Percentiles rank a stretch among this genome's conserved stretches.
phyloP scores from a whole-genome alignment of 1,139 yeast species.

The Sugiyamaella neomexicana region DNA sequence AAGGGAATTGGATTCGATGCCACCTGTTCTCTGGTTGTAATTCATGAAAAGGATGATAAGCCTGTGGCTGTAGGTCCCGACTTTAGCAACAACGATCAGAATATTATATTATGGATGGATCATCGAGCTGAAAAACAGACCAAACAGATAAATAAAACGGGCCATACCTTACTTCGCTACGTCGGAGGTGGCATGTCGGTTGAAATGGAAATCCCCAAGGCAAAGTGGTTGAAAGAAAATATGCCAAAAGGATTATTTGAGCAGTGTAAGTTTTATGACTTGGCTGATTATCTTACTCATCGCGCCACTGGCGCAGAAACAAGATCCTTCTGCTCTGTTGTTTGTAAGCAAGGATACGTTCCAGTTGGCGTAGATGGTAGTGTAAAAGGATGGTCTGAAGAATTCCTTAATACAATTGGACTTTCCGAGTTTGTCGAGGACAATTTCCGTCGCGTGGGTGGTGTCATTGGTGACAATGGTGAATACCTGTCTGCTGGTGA shows the following conservation, averaged over 20 bases:
- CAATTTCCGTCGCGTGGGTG: conserved; percentile 79
- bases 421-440: conserved; percentile 76
- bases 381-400: conserved; percentile 83
- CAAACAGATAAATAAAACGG: conserved; percentile 71
- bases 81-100: conserved; percentile 67
- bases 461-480: conserved; percentile 70
- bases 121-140: conserved; percentile 94
- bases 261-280: conserved; percentile 81
- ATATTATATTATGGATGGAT: conserved; percentile 96
- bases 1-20: conserved; percentile 96
- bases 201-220: conserved; percentile 97
- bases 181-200: conserved; percentile 98
- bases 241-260: conserved; percentile 65
- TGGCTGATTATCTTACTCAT: conserved; percentile 87
- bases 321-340: conserved; percentile 84
- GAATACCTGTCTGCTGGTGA: conserved; percentile 85
- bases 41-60: conserved; percentile 60
- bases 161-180: conserved; percentile 75
- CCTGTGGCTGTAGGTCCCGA: conserved; percentile 95
- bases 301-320: conserved; percentile 86
- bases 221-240: conserved; percentile 91
- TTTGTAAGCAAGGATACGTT: conserved; percentile 93
- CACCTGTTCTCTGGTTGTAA: conserved; percentile 88
- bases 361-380: conserved; percentile 90
- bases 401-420: conserved; percentile 66